Evolutionary conservation across 2,329 filamentous ascomycete species (phyloP).

Genomic region (Coniella vitis): DNA sequence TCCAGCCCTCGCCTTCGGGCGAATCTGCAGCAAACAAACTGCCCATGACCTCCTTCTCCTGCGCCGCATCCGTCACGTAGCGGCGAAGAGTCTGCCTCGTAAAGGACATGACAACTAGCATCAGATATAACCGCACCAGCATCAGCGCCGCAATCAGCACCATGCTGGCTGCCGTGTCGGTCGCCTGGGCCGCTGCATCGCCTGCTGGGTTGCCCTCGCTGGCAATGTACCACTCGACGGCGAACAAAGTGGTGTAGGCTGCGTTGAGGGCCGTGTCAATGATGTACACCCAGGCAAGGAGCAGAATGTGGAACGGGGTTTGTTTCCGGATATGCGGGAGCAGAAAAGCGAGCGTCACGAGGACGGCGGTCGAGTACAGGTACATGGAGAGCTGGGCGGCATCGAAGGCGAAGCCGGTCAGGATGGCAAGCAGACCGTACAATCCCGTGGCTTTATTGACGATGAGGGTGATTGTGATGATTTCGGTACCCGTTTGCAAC

Average conservation of each 20-base stretch:
- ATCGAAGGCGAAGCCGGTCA: conserved; percentile 80
- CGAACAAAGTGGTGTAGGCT: conserved; percentile 75
- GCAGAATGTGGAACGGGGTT: conserved; percentile 70
- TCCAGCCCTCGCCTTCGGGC: conserved; percentile 73
- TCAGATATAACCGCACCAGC: conserved; percentile 73
- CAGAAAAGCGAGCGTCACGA: conserved; percentile 62
- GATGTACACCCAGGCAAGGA: conserved; percentile 78
- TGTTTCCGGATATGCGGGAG: conserved; percentile 75
- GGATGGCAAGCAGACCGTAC: conserved; percentile 81
- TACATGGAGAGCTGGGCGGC: conserved; percentile 84
- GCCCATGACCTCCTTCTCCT: conserved; percentile 15
- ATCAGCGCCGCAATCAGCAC: conserved; percentile 68
- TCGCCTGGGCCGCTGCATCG: conserved; percentile 30
- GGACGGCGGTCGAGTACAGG: conserved; percentile 71
- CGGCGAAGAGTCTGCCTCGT: conserved; percentile 70
- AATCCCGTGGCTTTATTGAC: conserved; percentile 91
- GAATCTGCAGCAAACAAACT: conserved; percentile 60
- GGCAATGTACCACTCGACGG: conserved; percentile 77
- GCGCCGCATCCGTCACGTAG: conserved; percentile 44
- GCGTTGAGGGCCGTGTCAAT: conserved; percentile 78
- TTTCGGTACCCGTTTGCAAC: conserved; percentile 76
- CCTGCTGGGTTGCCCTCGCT: conserved; percentile 19
- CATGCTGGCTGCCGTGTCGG: conserved; percentile 67
- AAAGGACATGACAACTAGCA: conserved; percentile 75
- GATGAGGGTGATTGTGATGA: conserved; percentile 75